Evolutionary conservation across 192 early-diverging fungal genomes (phyloP), one percentile per base, ranked within the genome.

Genomic region (Backusella liffmaniae): DNA sequence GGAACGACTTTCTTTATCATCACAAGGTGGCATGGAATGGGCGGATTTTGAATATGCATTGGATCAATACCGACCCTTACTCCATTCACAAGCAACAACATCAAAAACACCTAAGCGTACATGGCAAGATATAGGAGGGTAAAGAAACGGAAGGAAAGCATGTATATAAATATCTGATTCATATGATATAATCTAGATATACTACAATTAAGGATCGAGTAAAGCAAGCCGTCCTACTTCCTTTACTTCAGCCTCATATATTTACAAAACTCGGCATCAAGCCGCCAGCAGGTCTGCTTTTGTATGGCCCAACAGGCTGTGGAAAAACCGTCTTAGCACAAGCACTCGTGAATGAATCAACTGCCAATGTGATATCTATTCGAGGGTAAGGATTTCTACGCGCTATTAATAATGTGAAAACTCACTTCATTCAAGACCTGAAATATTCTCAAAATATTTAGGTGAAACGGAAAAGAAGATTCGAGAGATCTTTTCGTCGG

Each of bases 381-480:
- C 92, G 94, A 73, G 92, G 90, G 93, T 95, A 89, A 81, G 70
- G 76, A 44, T 67, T n/a, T 23, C 5, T 53, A 4, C 30, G 2
- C 30, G 1, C 30, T 1, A 1, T 34, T 12, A n/a, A 15, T 12
- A 1, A 34, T 70, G 23, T 21, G 1, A 13, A n/a, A 36, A 53
- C 56, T 72, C 1, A 29, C n/a, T 32, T 37, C 4, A 16, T 44
- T 44, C 13, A 44, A 91, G 88, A n/a, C 90, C 92, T 29, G 91
- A 97, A 70, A 86, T 99, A n/a, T 96, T 92, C 79, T 97, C 96
- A 72, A 97, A 96, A 84, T 99, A 98, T 72, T 83, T 98, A 0
- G 97, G 97, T 13, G 96, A 98, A 65, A 96, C 96, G 0, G 98
- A 99, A 82, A 87, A 84, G 0, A 86, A 79, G 10, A 81, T 99